Evolutionary conservation across 768 basidiomycete species (phyloP).

Genomic region (Pholiota molesta): DNA sequence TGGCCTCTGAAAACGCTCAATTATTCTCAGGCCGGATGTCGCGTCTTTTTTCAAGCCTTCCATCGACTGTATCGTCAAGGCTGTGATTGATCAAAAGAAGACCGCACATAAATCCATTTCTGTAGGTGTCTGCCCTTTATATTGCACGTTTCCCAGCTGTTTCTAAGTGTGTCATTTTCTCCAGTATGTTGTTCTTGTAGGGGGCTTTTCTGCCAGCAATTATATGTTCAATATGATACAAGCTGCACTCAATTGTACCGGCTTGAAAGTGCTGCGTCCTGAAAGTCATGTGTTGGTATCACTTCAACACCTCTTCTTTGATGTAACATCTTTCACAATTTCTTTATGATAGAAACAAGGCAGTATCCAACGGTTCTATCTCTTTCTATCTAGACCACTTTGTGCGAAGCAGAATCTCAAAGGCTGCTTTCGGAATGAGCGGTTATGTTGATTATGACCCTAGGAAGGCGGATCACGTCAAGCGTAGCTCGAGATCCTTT

Average conservation of each 20-base stretch:
- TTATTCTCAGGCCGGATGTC: constrained; percentile 31
- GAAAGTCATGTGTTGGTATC: constrained; percentile 53
- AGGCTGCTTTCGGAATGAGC: constrained; percentile 15
- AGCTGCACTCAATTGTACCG: constrained; percentile 35
- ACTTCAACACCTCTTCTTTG: no score
- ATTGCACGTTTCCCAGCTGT: background rate
- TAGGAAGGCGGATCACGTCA: constrained; percentile 38
- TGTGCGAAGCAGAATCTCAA: constrained; percentile 23
- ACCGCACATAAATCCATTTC: constrained; percentile 5
- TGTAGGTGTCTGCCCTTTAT: constrained; percentile 1
- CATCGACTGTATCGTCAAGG: constrained; percentile 16
- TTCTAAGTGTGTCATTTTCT: background rate
- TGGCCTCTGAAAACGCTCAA: background rate
- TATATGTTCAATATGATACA: constrained; percentile 52
- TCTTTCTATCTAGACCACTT: constrained; percentile 29
- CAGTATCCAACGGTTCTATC: constrained; percentile 25
- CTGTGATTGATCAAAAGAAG: constrained; percentile 11
- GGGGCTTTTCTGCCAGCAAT: constrained; percentile 61
- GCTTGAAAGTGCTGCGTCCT: constrained; percentile 49
- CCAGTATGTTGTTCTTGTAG: constrained; percentile 53
- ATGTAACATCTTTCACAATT: background rate
- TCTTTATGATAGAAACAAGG: constrained; percentile 20
- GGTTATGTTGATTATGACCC: constrained; percentile 19
- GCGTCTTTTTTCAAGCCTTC: constrained; percentile 18
- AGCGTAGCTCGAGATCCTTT: constrained; percentile 29